phyloP scores from a whole-genome alignment of 2,329 filamentous ascomycete genomes.

The Xylariaceae sp. region DNA sequence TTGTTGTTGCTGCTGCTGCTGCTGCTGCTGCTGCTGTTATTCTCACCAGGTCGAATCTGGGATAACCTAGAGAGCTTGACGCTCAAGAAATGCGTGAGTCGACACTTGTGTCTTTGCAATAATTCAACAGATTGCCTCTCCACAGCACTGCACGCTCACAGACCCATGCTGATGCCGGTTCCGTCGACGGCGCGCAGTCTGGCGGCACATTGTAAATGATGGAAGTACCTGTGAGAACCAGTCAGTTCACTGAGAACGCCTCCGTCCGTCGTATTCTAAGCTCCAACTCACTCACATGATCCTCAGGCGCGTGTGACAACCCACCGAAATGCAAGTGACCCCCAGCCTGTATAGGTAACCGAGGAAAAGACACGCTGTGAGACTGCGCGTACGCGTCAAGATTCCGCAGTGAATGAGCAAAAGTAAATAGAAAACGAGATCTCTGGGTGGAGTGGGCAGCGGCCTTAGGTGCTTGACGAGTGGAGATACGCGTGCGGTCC shows the following conservation, averaged over 20 bases:
- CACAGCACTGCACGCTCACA: background rate
- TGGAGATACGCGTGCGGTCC: no score
- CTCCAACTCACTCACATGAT: conserved; percentile 2
- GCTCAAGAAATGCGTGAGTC: background rate
- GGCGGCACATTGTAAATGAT: background rate
- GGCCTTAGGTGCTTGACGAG: no score
- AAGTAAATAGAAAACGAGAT: background rate
- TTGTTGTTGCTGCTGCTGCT: background rate
- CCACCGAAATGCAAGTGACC: background rate
- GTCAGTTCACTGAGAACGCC: background rate
- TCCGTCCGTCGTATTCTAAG: background rate
- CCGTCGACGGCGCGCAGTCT: background rate
- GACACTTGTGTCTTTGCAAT: background rate
- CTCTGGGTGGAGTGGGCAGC: background rate
- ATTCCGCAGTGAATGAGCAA: background rate
- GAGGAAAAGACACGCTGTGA: background rate
- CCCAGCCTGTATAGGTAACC: background rate
- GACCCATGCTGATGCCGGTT: background rate
- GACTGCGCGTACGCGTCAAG: background rate
- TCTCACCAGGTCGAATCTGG: conserved; percentile 5
- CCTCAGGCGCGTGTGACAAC: background rate
- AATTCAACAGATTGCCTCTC: background rate
- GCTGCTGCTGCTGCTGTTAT: conserved; percentile 1
- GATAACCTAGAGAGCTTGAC: background rate
- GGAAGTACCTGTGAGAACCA: background rate